Base-by-base conservation (phyloP, 768 basidiomycete species). In the Mycena venus region DNA sequence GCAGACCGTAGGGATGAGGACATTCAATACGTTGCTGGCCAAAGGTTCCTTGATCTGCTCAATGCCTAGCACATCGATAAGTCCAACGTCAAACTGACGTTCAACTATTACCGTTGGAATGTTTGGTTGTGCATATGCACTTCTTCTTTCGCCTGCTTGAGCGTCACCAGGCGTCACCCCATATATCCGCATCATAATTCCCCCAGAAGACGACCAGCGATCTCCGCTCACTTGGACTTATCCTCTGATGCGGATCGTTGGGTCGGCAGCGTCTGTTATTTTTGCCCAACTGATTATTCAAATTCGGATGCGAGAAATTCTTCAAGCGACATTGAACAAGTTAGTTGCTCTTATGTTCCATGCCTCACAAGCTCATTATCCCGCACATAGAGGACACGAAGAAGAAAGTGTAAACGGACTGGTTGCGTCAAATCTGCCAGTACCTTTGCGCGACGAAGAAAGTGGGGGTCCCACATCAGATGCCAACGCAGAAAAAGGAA, bases 271-370 rank as follows among this genome's bases (percentile, higher is more conserved):
- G 10, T 68, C 51, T 21, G 67, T 68, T 12, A 27, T 68, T 17
- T 38, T 68, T 0, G 67, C 56, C 12, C 67, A 58, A 23, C 42
- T 68, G 56, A 58, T 68, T 47, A 47, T 68, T 10, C 67, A 68
- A 31, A 59, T 58, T 21, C 67, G 38, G 19, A 25, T 68, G 8
- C 67, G 34, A 68, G 27, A 44, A 32, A 68, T 59, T 25, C 19
- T 68, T 36, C 38, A 42, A 56, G 27, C 2, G 59, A 38, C 59
- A n/a, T 25, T 60, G 53, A n/a, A n/a, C n/a, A n/a, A n/a, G n/a
- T n/a, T n/a, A n/a, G n/a, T n/a, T n/a, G n/a, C n/a, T n/a, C n/a
- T n/a, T n/a, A n/a, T n/a, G n/a, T n/a, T n/a, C n/a, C n/a, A n/a
- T n/a, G n/a, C n/a, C n/a, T n/a, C n/a, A n/a, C n/a, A n/a, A n/a